Base-by-base conservation (phyloP, 257 asterid genomes). In the Ilex aquifolium region DNA sequence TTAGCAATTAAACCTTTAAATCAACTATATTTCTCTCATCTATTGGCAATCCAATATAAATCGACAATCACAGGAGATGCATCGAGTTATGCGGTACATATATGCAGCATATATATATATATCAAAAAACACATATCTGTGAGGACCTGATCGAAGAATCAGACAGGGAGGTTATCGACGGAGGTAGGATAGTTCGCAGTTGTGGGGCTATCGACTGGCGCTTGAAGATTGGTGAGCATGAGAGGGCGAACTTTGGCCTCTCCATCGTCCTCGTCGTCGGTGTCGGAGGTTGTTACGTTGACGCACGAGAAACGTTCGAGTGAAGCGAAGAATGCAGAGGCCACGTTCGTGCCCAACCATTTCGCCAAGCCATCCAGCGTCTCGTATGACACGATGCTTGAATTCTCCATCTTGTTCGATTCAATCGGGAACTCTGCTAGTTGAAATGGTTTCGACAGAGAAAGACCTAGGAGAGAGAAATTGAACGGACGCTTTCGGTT, bases 171-270 rank as follows among this genome's bases (percentile, higher is more conserved):
- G 44, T 65, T 81, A 2, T 88, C 92, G 68, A 76, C 95, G 62
- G 95, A 65, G 31, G 78, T 30, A 57, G 87, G 77, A 2, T 67
- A 32, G 53, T 30, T 48, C 36, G 63, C 2, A 57, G 44, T 12
- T 50, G 84, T 54, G 44, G 82, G 44, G 50, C 78, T 70, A 53
- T 62, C 76, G 66, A 73, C 68, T 21, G 88, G 74, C 5, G 14
- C 14, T 32, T 72, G 72, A 67, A 68, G 69, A 50, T 80, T 66
- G 57, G 88, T 78, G 69, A 88, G 76, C 82, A 91, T 83, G 40
- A 91, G 83, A 15, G 98, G 98, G 14, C 87, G 94, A 70, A 86
- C 98, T 54, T 88, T 86, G 32, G 98, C 90, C 76, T 91, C 98
- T 69, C 79, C 79, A 0, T 67, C 85, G 10, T 76, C 91, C 31